phyloP scores from a whole-genome alignment of 75 land plant genomes.

The Pinus tabuliformis region DNA sequence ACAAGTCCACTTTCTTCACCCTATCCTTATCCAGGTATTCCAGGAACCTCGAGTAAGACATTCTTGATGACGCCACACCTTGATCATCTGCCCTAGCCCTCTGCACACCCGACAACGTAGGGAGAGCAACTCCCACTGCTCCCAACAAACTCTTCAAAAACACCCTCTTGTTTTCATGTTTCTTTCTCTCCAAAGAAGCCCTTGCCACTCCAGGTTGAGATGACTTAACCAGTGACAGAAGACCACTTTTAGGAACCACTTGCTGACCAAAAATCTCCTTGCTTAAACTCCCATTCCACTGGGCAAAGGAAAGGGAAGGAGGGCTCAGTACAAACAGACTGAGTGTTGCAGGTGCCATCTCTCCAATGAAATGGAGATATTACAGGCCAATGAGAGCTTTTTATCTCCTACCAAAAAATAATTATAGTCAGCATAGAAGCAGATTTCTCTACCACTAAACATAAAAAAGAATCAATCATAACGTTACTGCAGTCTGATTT shows the following conservation, averaged over 20 bases:
- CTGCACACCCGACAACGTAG: slow-evolving; percentile 37
- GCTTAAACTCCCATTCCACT: slow-evolving; percentile 6
- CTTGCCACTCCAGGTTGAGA: slow-evolving; percentile 17
- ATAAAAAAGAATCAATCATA: too few species aligned
- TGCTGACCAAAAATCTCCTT: slow-evolving; percentile 37
- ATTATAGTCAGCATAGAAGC: too few species aligned
- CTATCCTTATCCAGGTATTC: slow-evolving; percentile 96
- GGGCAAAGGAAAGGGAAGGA: not conserved
- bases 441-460: too few species aligned
- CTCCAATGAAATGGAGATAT: not conserved
- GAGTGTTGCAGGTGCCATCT: slow-evolving; percentile 8
- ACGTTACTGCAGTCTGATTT: too few species aligned
- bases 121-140: slow-evolving; percentile 51
- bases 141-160: slow-evolving; percentile 67
- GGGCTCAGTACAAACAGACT: not conserved
- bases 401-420: too few species aligned
- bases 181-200: slow-evolving; percentile 45
- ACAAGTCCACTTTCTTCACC: slow-evolving; percentile 84
- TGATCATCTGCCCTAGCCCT: slow-evolving; percentile 82
- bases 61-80: slow-evolving; percentile 91
- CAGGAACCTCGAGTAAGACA: slow-evolving; percentile 95
- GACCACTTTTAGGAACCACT: slow-evolving; percentile 13
- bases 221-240: slow-evolving; percentile 12
- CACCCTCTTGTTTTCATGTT: slow-evolving; percentile 44
- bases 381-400: not conserved